Conservation (phyloP, 345 rosid genomes). For the Boechera stricta region DNA sequence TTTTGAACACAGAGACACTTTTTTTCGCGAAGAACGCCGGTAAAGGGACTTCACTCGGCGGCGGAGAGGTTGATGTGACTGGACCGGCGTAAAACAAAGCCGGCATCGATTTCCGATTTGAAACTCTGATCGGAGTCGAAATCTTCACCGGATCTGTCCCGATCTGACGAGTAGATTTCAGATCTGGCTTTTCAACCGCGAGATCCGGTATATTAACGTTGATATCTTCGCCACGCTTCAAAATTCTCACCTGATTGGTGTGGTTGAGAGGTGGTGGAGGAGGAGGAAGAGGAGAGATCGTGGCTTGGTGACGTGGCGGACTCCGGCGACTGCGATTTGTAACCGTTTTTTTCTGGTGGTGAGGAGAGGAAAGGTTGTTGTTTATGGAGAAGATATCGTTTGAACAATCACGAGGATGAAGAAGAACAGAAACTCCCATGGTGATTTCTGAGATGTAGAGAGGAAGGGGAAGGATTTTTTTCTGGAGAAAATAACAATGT, state of each 20-base stretch:
- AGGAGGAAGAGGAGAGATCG: conserved; percentile 14
- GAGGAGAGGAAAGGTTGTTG: conserved; percentile 26
- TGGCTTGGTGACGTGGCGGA: conserved; percentile 33
- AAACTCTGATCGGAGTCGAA: conserved; percentile 32
- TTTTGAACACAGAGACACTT: background rate
- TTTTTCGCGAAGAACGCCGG: conserved; percentile 70
- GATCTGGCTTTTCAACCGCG: conserved; percentile 35
- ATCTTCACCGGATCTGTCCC: conserved; percentile 45
- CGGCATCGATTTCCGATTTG: conserved; percentile 33
- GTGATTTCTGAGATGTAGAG: background rate
- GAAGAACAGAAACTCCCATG: conserved; percentile 65
- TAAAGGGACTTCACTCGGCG: conserved; percentile 80
- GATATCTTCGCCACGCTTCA: conserved; percentile 60
- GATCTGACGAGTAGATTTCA: conserved; percentile 37
- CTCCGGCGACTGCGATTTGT: conserved; percentile 56
- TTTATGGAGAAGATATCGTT: conserved; percentile 37
- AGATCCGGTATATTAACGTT: background rate
- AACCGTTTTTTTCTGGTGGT: conserved; percentile 22
- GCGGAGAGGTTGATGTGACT: conserved; percentile 69
- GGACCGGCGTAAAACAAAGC: conserved; percentile 69
- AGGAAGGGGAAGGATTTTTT: too few relatives aligned
- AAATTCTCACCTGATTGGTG: conserved; percentile 57
- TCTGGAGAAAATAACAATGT: too few relatives aligned
- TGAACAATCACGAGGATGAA: conserved; percentile 56
- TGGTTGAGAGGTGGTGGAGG: conserved; percentile 2